phyloP scores from a whole-genome alignment of 306 rosid species.

The Pueraria montana region DNA sequence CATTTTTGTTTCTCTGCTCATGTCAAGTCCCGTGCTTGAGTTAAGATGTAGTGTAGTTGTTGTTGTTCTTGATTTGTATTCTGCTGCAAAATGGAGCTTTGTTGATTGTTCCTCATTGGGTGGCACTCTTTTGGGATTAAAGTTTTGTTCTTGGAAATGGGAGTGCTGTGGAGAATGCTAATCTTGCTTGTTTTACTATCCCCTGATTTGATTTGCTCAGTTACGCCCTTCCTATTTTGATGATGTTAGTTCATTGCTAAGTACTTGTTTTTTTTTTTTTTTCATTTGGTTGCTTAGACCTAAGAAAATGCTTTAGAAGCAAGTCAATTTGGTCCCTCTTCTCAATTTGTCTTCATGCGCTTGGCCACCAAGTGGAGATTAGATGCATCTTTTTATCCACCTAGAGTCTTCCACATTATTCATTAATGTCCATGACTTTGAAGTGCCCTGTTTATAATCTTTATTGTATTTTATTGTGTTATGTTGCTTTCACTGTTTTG shows the following conservation, averaged over 20 bases:
- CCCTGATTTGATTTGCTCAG: slow-evolving; percentile 42
- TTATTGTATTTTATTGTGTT: slow-evolving; percentile 24
- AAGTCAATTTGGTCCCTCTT: slow-evolving; percentile 19
- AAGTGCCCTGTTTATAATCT: neutral
- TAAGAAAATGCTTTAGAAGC: slow-evolving; percentile 41
- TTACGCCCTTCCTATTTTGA: slow-evolving; percentile 9
- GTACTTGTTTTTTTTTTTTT: neutral
- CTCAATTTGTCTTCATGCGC: slow-evolving; percentile 32
- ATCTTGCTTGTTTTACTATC: slow-evolving; percentile 22
- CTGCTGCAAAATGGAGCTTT: slow-evolving; percentile 25
- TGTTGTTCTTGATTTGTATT: slow-evolving; percentile 7
- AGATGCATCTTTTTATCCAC: slow-evolving; percentile 7
- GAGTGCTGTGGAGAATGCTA: slow-evolving; percentile 4
- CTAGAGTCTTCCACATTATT: slow-evolving; percentile 22
- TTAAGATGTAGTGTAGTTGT: slow-evolving; percentile 19
- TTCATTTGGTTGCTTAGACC: slow-evolving; percentile 44
- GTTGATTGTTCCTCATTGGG: slow-evolving; percentile 18
- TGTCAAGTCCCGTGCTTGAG: slow-evolving; percentile 6
- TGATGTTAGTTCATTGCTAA: slow-evolving; percentile 35
- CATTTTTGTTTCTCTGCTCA: slow-evolving; percentile 36
- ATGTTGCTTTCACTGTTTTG: slow-evolving; percentile 35
- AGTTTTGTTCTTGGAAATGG: slow-evolving; percentile 40
- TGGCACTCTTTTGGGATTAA: slow-evolving; percentile 48
- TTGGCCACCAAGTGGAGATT: slow-evolving; percentile 31
- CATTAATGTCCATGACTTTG: slow-evolving; percentile 15